These are phyloP conservation scores for Pythium pyrilobum DNA, from an alignment of 352 stramenopile species.

Conservation along the genomic window DNA sequence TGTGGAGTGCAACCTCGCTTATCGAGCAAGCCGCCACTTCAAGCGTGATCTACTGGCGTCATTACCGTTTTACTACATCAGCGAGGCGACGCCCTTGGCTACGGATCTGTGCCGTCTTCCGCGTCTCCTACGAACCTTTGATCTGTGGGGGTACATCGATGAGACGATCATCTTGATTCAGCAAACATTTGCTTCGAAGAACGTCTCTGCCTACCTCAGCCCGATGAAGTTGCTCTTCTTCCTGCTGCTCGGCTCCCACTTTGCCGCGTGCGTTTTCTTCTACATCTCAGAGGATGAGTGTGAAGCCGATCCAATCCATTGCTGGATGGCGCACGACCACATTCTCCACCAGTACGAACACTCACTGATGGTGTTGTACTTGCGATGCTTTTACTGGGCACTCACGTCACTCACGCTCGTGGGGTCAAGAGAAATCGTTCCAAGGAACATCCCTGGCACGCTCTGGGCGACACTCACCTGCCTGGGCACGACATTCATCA, in stretches of 20 bases:
- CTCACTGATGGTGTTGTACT: slow-evolving; percentile 43
- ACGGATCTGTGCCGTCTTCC: slow-evolving; percentile 46
- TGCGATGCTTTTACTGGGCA: slow-evolving; percentile 69
- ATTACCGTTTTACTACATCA: slow-evolving; percentile 50
- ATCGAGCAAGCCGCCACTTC: slow-evolving; percentile 34
- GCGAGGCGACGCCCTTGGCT: slow-evolving; percentile 6
- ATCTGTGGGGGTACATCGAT: slow-evolving; percentile 55
- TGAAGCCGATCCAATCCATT: slow-evolving; percentile 22
- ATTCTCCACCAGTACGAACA: slow-evolving; percentile 58
- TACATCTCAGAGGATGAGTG: slow-evolving; percentile 60
- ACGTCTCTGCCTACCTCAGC: slow-evolving; percentile 64
- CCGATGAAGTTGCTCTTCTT: slow-evolving; percentile 67
- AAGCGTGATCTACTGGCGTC: slow-evolving; percentile 52
- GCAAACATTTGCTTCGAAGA: slow-evolving; percentile 55
- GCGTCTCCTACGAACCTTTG: slow-evolving; percentile 41
- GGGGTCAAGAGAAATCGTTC: slow-evolving; percentile 51
- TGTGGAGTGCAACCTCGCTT: slow-evolving; percentile 27
- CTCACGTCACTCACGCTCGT: slow-evolving; percentile 60
- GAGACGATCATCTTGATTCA: slow-evolving; percentile 66
- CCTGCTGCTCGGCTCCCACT: slow-evolving; percentile 57
- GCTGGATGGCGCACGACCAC: slow-evolving; percentile 58
- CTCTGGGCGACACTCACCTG: slow-evolving; percentile 55
- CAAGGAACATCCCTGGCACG: slow-evolving; percentile 32
- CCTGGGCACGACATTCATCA: slow-evolving; percentile 66
- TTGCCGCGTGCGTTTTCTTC: slow-evolving; percentile 63